phyloP scores from a whole-genome alignment of 2,329 filamentous ascomycete genomes.

The Orbilia quercus region DNA sequence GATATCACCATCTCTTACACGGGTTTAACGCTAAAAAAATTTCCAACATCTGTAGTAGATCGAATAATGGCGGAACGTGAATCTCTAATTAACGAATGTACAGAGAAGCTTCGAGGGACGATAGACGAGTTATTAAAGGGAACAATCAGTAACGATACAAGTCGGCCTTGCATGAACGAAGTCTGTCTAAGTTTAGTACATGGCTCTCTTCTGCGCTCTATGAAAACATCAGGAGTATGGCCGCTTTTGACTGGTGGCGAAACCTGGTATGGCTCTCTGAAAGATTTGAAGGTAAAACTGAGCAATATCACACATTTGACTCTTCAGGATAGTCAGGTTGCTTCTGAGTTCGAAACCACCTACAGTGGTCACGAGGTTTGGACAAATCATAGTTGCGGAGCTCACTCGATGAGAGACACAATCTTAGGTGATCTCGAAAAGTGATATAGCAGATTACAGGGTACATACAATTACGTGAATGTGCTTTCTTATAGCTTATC shows the following conservation, averaged over 20 bases:
- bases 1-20: no score
- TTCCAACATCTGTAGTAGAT: background rate
- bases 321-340: background rate
- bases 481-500: no score
- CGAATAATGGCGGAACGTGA: constrained; percentile 8
- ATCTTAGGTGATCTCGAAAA: no score
- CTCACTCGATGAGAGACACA: no score
- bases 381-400: no score
- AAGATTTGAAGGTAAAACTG: constrained; percentile 14
- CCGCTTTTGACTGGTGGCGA: background rate
- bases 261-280: constrained; percentile 19
- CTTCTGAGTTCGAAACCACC: background rate
- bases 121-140: background rate
- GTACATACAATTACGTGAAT: no score
- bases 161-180: constrained; percentile 1
- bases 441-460: no score
- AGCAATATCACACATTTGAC: constrained; percentile 2
- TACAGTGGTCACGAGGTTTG: background rate
- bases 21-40: background rate
- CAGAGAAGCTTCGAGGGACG: background rate
- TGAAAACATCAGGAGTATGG: constrained; percentile 22
- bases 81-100: background rate
- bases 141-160: background rate
- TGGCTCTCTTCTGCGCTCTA: constrained; percentile 22
- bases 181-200: constrained; percentile 9